These are phyloP conservation scores for Musa schizocarpa DNA, from an alignment of 176 grass and related monocot genomes.

Conservation along the genomic window DNA sequence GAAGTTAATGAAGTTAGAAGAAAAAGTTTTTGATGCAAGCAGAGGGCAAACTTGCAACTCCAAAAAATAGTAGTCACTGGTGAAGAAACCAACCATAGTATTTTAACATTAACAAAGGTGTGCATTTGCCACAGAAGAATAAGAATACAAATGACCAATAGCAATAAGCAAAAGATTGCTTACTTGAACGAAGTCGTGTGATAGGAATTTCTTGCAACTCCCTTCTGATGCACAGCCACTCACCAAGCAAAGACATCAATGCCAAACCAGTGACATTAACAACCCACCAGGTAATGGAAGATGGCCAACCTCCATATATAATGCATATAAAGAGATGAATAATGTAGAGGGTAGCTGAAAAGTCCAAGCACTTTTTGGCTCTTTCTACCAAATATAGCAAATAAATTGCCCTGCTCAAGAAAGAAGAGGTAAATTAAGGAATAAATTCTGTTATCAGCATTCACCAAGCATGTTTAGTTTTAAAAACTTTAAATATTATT, in stretches of 20 bases:
- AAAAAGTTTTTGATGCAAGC: neutral
- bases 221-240: conserved; percentile 74
- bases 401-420: conserved; percentile 54
- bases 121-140: neutral
- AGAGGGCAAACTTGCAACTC: neutral
- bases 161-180: conserved; percentile 17
- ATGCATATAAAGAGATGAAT: conserved; percentile 98
- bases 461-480: neutral
- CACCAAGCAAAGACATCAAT: conserved; percentile 81
- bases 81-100: neutral
- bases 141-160: neutral
- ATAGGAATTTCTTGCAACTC: conserved; percentile 87
- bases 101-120: neutral
- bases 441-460: neutral
- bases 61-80: neutral
- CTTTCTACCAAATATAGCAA: conserved; percentile 91
- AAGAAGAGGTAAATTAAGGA: conserved; percentile 28
- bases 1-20: neutral
- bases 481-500: neutral
- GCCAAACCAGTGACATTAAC: conserved; percentile 68
- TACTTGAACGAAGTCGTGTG: conserved; percentile 82
- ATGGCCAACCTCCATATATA: conserved; percentile 92
- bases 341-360: conserved; percentile 94
- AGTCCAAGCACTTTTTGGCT: conserved; percentile 94
- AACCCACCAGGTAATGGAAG: conserved; percentile 88